Evolutionary conservation across 352 stramenopile species (phyloP), one percentile per base, ranked within the genome.

Genomic region (Pythium monospermum): DNA sequence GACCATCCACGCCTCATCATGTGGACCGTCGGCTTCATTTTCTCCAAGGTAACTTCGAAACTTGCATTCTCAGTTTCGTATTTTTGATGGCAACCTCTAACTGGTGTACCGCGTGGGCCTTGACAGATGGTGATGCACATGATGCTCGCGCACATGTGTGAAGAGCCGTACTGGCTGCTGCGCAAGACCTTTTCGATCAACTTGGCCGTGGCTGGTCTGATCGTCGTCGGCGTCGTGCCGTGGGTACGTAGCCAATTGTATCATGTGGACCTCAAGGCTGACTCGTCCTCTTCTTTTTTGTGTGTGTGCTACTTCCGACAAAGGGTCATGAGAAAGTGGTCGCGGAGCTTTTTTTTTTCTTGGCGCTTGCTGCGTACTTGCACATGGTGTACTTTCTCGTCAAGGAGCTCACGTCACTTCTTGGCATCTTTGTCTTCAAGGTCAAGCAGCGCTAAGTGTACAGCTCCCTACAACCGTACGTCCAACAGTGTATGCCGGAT

Each of bases 71-170:
- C 19, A 3, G 16, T 6, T 18, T 18, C 11, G 10, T 16, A 2
- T 18, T 11, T 11, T 6, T 30, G 19, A 10, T 3, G 6, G 21
- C n/a, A n/a, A n/a, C n/a, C n/a, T n/a, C n/a, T n/a, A n/a, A n/a
- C n/a, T n/a, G n/a, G n/a, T n/a, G 6, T 61, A 11, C 7, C 25
- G 3, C 47, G 22, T 48, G 30, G 8, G 30, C 8, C 0, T 25
- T 21, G n/a, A 4, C 48, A 93, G 83, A 93, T 93, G 80, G 80
- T 87, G 48, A 93, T 93, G 83, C 83, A 91, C 63, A 90, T 93
- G 73, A 93, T 93, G 83, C 73, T 93, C 11, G 77, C 83, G 10
- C 83, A 93, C 61, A 90, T 93, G 76, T 87, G 76, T 33, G 80
- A 91, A 52, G 83, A 93, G 45, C 83, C 83, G 19, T 93, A 85